phyloP scores from a whole-genome alignment of 352 stramenopile species.

The Phytophthora niederhauseri region DNA sequence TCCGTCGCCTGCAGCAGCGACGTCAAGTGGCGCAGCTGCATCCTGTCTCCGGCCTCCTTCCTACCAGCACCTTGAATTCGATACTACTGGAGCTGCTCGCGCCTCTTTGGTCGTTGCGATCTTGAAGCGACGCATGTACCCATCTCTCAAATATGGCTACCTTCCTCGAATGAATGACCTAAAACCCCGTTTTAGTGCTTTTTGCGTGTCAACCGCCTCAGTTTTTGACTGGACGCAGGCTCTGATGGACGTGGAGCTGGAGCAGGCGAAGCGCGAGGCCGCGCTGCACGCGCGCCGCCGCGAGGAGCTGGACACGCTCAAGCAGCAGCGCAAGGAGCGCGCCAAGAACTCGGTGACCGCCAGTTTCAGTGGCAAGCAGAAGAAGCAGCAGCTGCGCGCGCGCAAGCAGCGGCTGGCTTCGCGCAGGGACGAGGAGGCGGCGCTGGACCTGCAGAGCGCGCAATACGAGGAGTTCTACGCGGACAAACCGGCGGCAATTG shows the following conservation, averaged over 20 bases:
- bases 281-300: constrained; percentile 72
- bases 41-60: constrained; percentile 27
- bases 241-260: constrained; percentile 36
- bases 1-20: constrained; percentile 91
- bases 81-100: not conserved
- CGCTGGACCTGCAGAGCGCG: constrained; percentile 58
- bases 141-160: constrained; percentile 21
- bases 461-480: constrained; percentile 61
- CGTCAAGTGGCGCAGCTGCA: constrained; percentile 94
- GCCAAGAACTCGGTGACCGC: constrained; percentile 54
- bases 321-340: constrained; percentile 82
- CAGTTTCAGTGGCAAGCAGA: constrained; percentile 89
- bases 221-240: constrained; percentile 22
- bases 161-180: not conserved
- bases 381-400: constrained; percentile 83
- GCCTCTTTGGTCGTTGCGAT: constrained; percentile 19
- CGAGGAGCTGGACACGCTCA: constrained; percentile 76
- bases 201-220: not conserved
- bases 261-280: constrained; percentile 67
- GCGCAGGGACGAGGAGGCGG: constrained; percentile 63
- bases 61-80: constrained; percentile 1
- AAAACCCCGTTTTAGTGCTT: constrained; percentile 13
- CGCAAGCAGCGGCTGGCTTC: constrained; percentile 80
- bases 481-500: constrained; percentile 32
- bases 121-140: constrained; percentile 53